Percentiles rank a stretch among this genome's conserved stretches.
Conservation (phyloP, 208 protist species). For the Trichomonas gallinae region DNA sequence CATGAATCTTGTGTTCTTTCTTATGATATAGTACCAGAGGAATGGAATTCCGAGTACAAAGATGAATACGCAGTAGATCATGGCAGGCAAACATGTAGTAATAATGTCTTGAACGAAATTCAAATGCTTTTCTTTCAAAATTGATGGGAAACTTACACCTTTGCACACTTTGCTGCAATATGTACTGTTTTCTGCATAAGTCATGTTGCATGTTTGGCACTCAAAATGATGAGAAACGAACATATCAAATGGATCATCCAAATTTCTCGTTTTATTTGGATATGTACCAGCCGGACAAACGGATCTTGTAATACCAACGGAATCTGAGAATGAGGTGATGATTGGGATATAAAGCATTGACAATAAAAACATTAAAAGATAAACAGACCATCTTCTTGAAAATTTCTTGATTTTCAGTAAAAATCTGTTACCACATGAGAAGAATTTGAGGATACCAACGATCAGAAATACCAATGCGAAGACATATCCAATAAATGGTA, state of each 20-base stretch:
- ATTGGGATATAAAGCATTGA: neutral
- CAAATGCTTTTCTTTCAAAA: neutral
- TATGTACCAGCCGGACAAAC: neutral
- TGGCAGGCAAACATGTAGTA: neutral
- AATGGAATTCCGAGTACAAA: neutral
- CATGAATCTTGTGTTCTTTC: neutral
- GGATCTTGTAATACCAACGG: neutral
- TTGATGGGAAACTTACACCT: neutral
- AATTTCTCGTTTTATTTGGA: neutral
- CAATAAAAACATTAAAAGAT: neutral
- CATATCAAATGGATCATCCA: neutral
- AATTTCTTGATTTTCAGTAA: neutral
- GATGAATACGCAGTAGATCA: neutral
- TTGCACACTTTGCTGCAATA: neutral
- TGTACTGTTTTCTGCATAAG: too few relatives aligned
- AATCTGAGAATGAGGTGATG: neutral
- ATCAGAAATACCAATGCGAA: neutral
- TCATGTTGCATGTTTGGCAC: neutral
- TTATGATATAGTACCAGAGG: neutral
- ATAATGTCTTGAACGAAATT: neutral
- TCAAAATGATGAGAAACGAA: neutral
- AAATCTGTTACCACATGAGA: neutral
- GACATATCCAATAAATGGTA: neutral
- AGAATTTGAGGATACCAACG: neutral
- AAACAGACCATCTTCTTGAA: neutral